phyloP scores from a whole-genome alignment of 2,329 filamentous ascomycete genomes.

The Calonectria ilicicola region DNA sequence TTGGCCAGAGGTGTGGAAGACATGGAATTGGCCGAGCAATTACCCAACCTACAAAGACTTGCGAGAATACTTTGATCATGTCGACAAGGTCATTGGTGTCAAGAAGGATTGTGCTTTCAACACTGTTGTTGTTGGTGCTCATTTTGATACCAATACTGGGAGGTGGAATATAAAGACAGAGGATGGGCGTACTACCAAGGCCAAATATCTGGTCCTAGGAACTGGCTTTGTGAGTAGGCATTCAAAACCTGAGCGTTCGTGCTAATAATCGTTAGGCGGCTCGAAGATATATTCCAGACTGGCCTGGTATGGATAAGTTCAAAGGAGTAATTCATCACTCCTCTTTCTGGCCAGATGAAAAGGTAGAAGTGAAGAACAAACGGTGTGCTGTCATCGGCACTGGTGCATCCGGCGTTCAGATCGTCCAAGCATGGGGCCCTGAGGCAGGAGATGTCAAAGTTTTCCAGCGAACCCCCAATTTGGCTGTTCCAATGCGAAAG shows the following conservation, averaged over 20 bases:
- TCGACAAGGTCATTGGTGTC: conserved; percentile 65
- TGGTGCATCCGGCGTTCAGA: conserved; percentile 73
- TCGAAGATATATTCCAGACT: conserved; percentile 71
- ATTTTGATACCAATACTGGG: conserved; percentile 60
- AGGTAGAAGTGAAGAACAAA: conserved; percentile 69
- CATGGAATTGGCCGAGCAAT: conserved; percentile 67
- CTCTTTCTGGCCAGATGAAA: conserved; percentile 69
- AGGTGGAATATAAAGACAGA: conserved; percentile 63
- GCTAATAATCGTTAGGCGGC: conserved; percentile 54
- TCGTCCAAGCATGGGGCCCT: conserved; percentile 70
- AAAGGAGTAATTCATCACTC: conserved; percentile 70
- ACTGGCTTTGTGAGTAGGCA: conserved; percentile 59
- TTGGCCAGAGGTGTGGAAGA: conserved; percentile 63
- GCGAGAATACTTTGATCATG: conserved; percentile 68
- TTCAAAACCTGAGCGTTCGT: background rate
- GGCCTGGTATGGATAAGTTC: conserved; percentile 70
- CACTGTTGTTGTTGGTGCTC: conserved; percentile 63
- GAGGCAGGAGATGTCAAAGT: conserved; percentile 65
- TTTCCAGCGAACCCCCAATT: conserved; percentile 76
- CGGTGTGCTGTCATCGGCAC: conserved; percentile 73
- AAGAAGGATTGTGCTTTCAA: conserved; percentile 70
- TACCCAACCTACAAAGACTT: conserved; percentile 66
- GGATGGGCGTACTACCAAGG: conserved; percentile 62
- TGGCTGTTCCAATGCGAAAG: conserved; percentile 72
- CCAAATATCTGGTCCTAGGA: conserved; percentile 64